Conservation (phyloP, 805 yeast species). For the Nakazawaea wickerhamii region DNA sequence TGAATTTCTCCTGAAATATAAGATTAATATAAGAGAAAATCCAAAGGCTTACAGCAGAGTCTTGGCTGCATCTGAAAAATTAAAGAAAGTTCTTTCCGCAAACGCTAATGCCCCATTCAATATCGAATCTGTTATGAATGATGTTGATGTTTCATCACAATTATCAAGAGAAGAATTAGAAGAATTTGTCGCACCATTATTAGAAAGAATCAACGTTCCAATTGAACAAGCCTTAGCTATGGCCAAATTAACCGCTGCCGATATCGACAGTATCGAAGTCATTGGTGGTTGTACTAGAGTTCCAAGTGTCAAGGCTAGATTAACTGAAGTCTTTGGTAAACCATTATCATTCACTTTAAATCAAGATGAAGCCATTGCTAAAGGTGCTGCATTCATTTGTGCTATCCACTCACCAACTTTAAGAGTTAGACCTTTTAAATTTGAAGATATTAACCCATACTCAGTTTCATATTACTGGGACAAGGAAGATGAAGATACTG, state of each 20-base stretch:
- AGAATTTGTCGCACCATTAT: conserved; percentile 77
- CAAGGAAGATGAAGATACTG: conserved; percentile 85
- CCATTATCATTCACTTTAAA: conserved; percentile 89
- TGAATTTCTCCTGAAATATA: conserved; percentile 86
- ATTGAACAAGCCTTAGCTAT: conserved; percentile 74
- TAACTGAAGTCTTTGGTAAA: conserved; percentile 77
- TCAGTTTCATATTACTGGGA: conserved; percentile 96
- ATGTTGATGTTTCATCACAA: conserved; percentile 88
- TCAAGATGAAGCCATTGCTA: conserved; percentile 98
- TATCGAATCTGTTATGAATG: conserved; percentile 96
- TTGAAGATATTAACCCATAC: conserved; percentile 89
- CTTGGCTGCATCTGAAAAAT: conserved; percentile 82
- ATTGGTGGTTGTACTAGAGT: conserved; percentile 99
- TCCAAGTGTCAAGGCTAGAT: conserved; percentile 81
- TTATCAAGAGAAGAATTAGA: conserved; percentile 90
- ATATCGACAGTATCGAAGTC: conserved; percentile 86
- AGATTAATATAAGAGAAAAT: conserved; percentile 86
- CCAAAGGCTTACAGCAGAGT: conserved; percentile 95
- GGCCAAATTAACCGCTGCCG: conserved; percentile 68
- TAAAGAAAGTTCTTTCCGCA: conserved; percentile 95
- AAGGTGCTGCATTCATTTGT: conserved; percentile 98
- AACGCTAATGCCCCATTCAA: conserved; percentile 91
- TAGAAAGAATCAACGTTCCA: conserved; percentile 72
- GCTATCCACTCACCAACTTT: conserved; percentile 99
- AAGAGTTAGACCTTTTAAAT: conserved; percentile 98